Percentiles rank a stretch among this genome's conserved stretches.
These are phyloP conservation scores for Byssothecium circinans DNA, from an alignment of 2,329 filamentous ascomycete species.

Conservation along the genomic window DNA sequence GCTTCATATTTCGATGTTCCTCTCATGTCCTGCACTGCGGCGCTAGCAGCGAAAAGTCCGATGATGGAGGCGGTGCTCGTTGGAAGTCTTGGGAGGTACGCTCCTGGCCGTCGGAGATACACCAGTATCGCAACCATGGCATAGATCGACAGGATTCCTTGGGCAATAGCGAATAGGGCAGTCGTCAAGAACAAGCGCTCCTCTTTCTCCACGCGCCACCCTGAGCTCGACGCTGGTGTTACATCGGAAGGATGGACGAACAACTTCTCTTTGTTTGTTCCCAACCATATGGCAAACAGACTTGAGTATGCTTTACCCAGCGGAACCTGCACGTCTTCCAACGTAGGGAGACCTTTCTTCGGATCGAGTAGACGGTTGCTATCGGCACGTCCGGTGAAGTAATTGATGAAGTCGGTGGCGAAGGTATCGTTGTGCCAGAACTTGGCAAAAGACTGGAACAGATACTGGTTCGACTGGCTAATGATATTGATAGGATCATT, in stretches of 20 bases:
- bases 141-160: constrained; percentile 50
- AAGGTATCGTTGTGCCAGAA: constrained; percentile 54
- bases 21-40: constrained; percentile 44
- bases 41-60: constrained; percentile 53
- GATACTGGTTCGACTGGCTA: constrained; percentile 22
- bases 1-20: constrained; percentile 20
- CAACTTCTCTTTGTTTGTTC: constrained; percentile 45
- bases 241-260: constrained; percentile 29
- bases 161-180: constrained; percentile 50
- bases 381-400: constrained; percentile 43
- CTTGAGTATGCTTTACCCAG: constrained; percentile 38
- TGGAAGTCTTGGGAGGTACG: constrained; percentile 56
- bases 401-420: constrained; percentile 51
- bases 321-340: constrained; percentile 21
- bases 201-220: constrained; percentile 25
- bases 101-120: constrained; percentile 47
- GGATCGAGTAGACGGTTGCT: constrained; percentile 43
- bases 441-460: constrained; percentile 11
- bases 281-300: constrained; percentile 50
- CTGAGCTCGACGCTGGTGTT: constrained; percentile 7
- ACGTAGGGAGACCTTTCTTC: constrained; percentile 30
- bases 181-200: constrained; percentile 54
- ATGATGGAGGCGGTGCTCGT: constrained; percentile 54
- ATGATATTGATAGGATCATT: constrained; percentile 29
- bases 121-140: constrained; percentile 47